A percentile compares a stretch with the other conserved stretches of the same genome.
Evolutionary conservation across 169 alveolate species (phyloP).

Genomic region (Theileria equi): DNA sequence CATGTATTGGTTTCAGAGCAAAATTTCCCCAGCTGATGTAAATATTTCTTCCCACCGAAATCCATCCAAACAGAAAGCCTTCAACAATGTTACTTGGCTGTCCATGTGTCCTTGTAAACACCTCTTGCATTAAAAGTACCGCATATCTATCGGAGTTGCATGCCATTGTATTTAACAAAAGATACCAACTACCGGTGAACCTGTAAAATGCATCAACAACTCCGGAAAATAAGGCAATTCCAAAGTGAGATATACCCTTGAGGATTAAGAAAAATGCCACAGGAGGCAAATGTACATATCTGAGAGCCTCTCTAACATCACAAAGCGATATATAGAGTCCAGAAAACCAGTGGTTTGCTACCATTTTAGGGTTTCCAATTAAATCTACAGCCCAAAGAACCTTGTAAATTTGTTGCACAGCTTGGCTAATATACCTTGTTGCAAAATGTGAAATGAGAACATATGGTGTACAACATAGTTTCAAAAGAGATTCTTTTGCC

Average conservation of each 20-base stretch:
- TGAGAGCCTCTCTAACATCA: slow-evolving; percentile 44
- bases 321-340: slow-evolving; percentile 49
- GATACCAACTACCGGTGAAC: slow-evolving; percentile 60
- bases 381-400: slow-evolving; percentile 78
- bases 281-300: slow-evolving; percentile 57
- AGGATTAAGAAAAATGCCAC: slow-evolving; percentile 30
- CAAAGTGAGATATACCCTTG: slow-evolving; percentile 37
- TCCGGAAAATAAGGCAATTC: slow-evolving; percentile 38
- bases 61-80: slow-evolving; percentile 69
- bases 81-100: slow-evolving; percentile 75
- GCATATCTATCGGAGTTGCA: slow-evolving; percentile 55
- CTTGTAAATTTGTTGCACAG: slow-evolving; percentile 73
- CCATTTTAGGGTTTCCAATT: slow-evolving; percentile 76
- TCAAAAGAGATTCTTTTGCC: slow-evolving; percentile 46
- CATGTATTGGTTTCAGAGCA: slow-evolving; percentile 57
- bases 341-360: slow-evolving; percentile 71
- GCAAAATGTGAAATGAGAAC: slow-evolving; percentile 49
- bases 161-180: slow-evolving; percentile 47
- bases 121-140: slow-evolving; percentile 48
- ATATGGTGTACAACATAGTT: slow-evolving; percentile 60
- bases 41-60: slow-evolving; percentile 61
- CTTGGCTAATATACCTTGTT: slow-evolving; percentile 65
- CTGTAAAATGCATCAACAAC: slow-evolving; percentile 59
- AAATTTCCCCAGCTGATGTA: slow-evolving; percentile 65
- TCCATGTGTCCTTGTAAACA: slow-evolving; percentile 61